phyloP scores from a whole-genome alignment of 768 basidiomycete species.

The Artomyces pyxidatus region DNA sequence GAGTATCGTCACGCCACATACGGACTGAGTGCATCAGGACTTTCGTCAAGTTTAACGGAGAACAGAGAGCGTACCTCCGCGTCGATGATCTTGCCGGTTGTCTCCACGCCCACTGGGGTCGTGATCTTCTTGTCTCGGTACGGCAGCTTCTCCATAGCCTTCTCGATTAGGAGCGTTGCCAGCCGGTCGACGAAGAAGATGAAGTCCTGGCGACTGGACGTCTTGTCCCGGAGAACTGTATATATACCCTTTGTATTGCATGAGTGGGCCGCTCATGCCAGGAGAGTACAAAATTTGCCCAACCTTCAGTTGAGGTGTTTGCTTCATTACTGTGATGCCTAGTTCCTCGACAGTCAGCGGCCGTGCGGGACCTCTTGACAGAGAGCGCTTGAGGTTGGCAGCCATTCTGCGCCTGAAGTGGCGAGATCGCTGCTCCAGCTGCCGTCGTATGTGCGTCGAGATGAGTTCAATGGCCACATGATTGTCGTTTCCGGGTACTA shows the following conservation, averaged over 20 bases:
- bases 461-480: slow-evolving; percentile 89
- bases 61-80: slow-evolving; percentile 37
- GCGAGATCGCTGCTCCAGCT: slow-evolving; percentile 72
- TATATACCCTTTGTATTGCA: slow-evolving; percentile 62
- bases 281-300: slow-evolving; percentile 5
- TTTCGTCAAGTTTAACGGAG: neutral
- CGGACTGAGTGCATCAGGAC: slow-evolving; percentile 25
- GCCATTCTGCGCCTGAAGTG: slow-evolving; percentile 72
- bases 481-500: slow-evolving; percentile 93
- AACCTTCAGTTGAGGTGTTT: slow-evolving; percentile 80
- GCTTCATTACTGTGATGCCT: slow-evolving; percentile 55
- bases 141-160: slow-evolving; percentile 78
- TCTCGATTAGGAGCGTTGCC: slow-evolving; percentile 77
- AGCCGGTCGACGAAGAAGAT: slow-evolving; percentile 88
- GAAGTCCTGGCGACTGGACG: slow-evolving; percentile 76
- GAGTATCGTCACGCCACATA: slow-evolving; percentile 86
- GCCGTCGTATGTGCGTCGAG: slow-evolving; percentile 78
- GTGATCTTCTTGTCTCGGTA: slow-evolving; percentile 49
- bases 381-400: slow-evolving; percentile 16
- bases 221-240: slow-evolving; percentile 71
- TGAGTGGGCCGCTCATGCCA: neutral
- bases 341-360: slow-evolving; percentile 32
- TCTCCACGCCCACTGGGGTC: slow-evolving; percentile 57
- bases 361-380: slow-evolving; percentile 14
- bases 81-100: slow-evolving; percentile 54